Percentiles rank a stretch among this genome's conserved stretches.
Evolutionary conservation across 2,329 filamentous ascomycete genomes (phyloP).

Genomic region (Colletotrichum sp.): DNA sequence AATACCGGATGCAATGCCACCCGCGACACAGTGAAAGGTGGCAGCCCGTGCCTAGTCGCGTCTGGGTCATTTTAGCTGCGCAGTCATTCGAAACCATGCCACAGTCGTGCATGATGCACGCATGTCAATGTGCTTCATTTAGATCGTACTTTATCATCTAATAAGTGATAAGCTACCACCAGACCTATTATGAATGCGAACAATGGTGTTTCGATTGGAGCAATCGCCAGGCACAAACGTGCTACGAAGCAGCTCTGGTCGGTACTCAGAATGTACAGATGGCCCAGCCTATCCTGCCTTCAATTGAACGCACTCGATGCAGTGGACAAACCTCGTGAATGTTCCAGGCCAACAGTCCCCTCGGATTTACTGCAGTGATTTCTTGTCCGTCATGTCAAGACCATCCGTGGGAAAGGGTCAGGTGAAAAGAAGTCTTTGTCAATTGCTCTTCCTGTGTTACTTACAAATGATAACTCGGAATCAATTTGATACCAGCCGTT

Average conservation of each 20-base stretch:
- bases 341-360: neutral
- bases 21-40: neutral
- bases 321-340: neutral
- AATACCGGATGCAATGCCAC: neutral
- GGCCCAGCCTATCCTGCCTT: neutral
- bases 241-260: neutral
- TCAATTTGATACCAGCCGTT: neutral
- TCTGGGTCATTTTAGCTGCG: neutral
- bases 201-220: too few species aligned
- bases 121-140: neutral
- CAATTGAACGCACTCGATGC: neutral
- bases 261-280: rapidly evolving
- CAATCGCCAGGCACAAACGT: too few species aligned
- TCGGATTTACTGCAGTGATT: neutral
- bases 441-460: neutral
- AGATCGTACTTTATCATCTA: neutral
- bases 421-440: neutral
- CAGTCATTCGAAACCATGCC: neutral
- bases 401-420: neutral
- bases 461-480: neutral
- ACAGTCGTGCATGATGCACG: neutral
- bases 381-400: neutral
- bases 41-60: neutral
- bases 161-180: too few species aligned
- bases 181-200: too few species aligned